Evolutionary conservation across 192 early-diverging fungal species (phyloP).

Genomic region (Gigaspora rosea): DNA sequence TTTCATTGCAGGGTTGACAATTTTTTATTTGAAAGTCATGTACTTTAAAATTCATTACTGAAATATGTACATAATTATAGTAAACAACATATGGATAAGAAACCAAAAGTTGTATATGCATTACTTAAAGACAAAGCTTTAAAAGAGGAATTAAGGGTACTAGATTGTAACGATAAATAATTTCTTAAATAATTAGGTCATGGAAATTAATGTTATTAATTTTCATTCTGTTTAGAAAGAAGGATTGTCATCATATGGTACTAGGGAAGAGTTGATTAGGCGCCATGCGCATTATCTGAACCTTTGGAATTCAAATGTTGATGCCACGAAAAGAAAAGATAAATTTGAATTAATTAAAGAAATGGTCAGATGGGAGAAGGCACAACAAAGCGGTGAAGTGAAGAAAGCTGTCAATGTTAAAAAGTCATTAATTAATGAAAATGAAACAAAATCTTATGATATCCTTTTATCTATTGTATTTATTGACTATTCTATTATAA

Average conservation of each 20-base stretch:
- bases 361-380: conserved; percentile 18
- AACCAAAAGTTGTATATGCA: conserved; percentile 23
- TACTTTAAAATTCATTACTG: background rate
- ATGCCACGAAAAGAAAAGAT: conserved; percentile 23
- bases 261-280: background rate
- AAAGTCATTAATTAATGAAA: background rate
- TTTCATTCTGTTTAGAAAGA: conserved; percentile 14
- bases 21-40: background rate
- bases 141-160: background rate
- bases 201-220: background rate
- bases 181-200: background rate
- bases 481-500: background rate
- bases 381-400: background rate
- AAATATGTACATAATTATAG: background rate
- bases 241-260: conserved; percentile 4
- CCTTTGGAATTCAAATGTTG: conserved; percentile 27
- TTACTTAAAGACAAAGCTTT: conserved; percentile 19
- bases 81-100: background rate
- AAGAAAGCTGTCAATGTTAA: background rate
- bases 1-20: no score
- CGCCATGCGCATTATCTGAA: conserved; percentile 18
- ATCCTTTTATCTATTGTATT: background rate
- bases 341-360: background rate
- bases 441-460: conserved; percentile 7
- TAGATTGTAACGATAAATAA: background rate